A percentile compares a stretch with the other conserved stretches of the same genome.
phyloP scores from a whole-genome alignment of 2,329 filamentous ascomycete species.

The Sporothrix pseudoabietina region DNA sequence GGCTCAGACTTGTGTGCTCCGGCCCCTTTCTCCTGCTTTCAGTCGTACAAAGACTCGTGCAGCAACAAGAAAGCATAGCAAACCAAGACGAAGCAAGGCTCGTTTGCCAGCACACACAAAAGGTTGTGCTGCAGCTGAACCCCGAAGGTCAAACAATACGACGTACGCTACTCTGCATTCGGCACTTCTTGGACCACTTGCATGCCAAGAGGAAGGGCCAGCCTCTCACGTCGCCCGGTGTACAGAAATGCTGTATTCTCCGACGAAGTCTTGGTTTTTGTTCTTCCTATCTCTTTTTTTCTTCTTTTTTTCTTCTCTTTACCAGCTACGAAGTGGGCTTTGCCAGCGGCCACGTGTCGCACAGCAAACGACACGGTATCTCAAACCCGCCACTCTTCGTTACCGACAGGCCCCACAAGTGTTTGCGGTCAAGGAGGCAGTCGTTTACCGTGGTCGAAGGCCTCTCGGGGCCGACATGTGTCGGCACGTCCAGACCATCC shows the following conservation, averaged over 20 bases:
- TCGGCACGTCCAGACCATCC: neutral
- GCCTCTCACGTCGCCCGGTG: neutral
- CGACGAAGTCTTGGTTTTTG: neutral
- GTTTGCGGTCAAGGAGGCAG: neutral
- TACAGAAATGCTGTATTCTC: conserved; percentile 14
- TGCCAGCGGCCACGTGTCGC: neutral
- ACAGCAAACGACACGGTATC: neutral
- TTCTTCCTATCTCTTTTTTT: neutral
- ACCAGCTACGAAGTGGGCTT: neutral
- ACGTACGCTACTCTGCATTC: conserved; percentile 1
- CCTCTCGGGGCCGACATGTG: neutral
- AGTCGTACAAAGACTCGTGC: neutral
- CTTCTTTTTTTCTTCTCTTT: neutral
- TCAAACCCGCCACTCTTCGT: neutral
- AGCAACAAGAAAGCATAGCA: conserved; percentile 13
- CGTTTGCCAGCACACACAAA: conserved; percentile 19
- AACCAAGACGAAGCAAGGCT: conserved; percentile 4
- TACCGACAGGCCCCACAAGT: neutral
- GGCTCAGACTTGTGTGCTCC: neutral
- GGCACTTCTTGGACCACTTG: conserved; percentile 20
- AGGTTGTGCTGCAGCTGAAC: conserved; percentile 26
- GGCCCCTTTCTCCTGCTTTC: neutral
- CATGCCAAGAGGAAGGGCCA: conserved; percentile 7
- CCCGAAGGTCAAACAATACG: conserved; percentile 10
- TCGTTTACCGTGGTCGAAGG: neutral